These are phyloP conservation scores for Diplosphaera chodatii DNA, from an alignment of 139 green algal species.

Conservation along the genomic window DNA sequence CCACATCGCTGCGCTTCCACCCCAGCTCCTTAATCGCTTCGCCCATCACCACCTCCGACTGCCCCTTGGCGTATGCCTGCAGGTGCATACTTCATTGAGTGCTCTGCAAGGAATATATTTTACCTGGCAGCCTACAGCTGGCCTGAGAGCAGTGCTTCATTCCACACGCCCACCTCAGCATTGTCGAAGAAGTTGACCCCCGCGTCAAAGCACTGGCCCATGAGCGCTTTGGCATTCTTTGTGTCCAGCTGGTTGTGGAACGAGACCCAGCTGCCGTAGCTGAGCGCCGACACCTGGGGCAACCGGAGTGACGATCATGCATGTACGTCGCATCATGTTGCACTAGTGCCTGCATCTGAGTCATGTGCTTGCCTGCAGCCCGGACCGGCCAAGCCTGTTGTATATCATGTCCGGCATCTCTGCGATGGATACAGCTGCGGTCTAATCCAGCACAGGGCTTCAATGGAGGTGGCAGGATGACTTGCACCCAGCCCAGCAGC, in stretches of 20 bases:
- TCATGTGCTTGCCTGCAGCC: slow-evolving; percentile 38
- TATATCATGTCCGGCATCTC: slow-evolving; percentile 39
- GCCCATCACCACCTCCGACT: slow-evolving; percentile 78
- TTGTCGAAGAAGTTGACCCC: slow-evolving; percentile 87
- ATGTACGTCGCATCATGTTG: no score
- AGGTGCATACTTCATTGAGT: no score
- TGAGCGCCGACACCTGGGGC: slow-evolving; percentile 54
- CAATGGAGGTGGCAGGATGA: no score
- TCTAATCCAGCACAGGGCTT: no score
- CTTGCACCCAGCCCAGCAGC: no score
- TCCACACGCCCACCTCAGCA: slow-evolving; percentile 70
- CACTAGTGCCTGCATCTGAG: not conserved
- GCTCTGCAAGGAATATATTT: no score
- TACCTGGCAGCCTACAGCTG: no score
- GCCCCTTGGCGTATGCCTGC: slow-evolving; percentile 56
- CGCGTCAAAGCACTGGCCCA: slow-evolving; percentile 34
- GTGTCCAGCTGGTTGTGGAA: slow-evolving; percentile 52
- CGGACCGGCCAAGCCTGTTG: slow-evolving; percentile 36
- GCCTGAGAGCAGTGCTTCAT: no score
- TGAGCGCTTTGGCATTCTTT: slow-evolving; percentile 53
- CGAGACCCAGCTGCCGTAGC: slow-evolving; percentile 62
- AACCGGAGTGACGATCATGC: no score
- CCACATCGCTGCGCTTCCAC: slow-evolving; percentile 51
- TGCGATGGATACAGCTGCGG: no score
- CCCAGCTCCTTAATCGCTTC: slow-evolving; percentile 71